A percentile compares a stretch with the other conserved stretches of the same genome.
Conservation (phyloP, 2,329 filamentous ascomycete species). For the Seiridium cupressi region DNA sequence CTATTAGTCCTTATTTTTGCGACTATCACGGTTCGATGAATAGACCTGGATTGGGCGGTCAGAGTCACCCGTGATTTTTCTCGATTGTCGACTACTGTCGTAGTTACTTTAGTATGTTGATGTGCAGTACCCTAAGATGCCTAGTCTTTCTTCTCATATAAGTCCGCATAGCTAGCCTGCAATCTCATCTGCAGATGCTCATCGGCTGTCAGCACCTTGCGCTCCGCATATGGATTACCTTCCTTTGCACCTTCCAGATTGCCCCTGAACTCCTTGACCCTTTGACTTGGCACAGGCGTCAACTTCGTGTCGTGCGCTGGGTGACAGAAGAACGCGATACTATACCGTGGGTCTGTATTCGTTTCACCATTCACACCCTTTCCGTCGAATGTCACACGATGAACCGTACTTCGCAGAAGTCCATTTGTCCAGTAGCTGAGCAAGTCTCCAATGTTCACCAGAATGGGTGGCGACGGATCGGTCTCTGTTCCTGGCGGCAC, state of each 20-base stretch:
- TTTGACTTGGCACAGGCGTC: constrained; percentile 58
- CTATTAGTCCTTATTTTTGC: not conserved
- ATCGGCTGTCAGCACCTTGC: constrained; percentile 59
- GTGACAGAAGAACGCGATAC: constrained; percentile 69
- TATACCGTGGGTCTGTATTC: constrained; percentile 55
- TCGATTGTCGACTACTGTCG: too few species aligned
- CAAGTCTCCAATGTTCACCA: constrained; percentile 73
- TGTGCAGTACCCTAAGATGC: too few species aligned
- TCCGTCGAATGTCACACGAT: constrained; percentile 74
- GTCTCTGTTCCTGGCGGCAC: constrained; percentile 57
- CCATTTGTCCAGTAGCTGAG: constrained; percentile 89
- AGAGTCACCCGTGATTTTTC: too few species aligned
- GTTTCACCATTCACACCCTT: constrained; percentile 39
- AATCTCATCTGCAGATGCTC: constrained; percentile 63
- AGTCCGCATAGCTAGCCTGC: constrained; percentile 53
- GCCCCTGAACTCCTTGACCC: constrained; percentile 41
- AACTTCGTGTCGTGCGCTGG: constrained; percentile 53
- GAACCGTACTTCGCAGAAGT: constrained; percentile 81
- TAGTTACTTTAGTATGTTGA: too few species aligned
- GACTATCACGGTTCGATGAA: too few species aligned
- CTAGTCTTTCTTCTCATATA: constrained; percentile 43
- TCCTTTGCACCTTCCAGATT: constrained; percentile 16
- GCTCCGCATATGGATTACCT: constrained; percentile 47
- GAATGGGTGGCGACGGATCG: constrained; percentile 67
- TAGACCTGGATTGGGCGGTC: too few species aligned